Base-by-base conservation (phyloP, 371 early-diverging fungal species). In the Dinochytrium kinnereticum region DNA sequence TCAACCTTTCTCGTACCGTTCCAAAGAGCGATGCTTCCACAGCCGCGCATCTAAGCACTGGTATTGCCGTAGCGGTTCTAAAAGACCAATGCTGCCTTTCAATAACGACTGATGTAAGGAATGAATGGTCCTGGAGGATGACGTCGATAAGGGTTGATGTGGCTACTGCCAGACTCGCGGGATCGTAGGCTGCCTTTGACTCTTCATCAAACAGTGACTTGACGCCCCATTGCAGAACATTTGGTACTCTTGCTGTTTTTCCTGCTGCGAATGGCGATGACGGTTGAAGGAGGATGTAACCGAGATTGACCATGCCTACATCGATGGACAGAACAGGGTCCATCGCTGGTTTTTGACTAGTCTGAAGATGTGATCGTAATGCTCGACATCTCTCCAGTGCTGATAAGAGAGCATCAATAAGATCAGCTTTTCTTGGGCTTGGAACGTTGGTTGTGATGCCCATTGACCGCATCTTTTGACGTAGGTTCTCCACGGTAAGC, bases 61-160 rank as follows among this genome's bases (percentile, higher is more conserved):
- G 61, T 37, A 61, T 3, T 2, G 61, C 61, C 2, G 61, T 61
- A 34, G 61, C 61, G 34, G 61, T 61, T 19, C 61, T 3, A 26
- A 33, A 34, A 7, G 61, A 31, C 61, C 61, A 61, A 34, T 61
- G 61, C 61, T 61, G 61, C 7, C 37, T 7, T 24, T 61, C 61
- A 15, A 61, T 37, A 5, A 61, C 61, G 15, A 34, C 61, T 15
- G 61, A 3, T 10, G 61, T 34, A 7, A 61, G 34, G 26, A 26
- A 26, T 5, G 55, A 44, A 44, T 19, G 44, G 5, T 5, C 13
- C n/a, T 13, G 7, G 17, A 53, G 24, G 7, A 53, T 15, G 5
- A 5, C 26, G 55, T 53, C 55, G 17, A 53, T 5, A 5, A 53
- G 55, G n/a, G 24, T 15, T 24, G 55, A 53, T 13, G 55, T 53